A percentile compares a stretch with the other conserved stretches of the same genome.
Conservation (phyloP, 306 rosid genomes). For the Quercus bicolor region DNA sequence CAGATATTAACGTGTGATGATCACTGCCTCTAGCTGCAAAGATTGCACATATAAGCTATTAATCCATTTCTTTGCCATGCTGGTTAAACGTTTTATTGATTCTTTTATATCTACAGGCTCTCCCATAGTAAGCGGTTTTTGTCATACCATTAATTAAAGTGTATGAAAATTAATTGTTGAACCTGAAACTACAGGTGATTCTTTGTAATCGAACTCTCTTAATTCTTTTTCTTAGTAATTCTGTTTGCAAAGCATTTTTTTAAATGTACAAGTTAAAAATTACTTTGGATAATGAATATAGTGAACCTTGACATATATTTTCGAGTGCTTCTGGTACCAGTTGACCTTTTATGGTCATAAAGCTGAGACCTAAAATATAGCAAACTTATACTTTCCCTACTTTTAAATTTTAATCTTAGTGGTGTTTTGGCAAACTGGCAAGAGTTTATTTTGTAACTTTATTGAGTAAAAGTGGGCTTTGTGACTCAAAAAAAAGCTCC, state of each 20-base stretch:
- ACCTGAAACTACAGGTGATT: constrained; percentile 14
- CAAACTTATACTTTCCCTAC: too few relatives aligned
- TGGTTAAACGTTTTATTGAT: constrained; percentile 15
- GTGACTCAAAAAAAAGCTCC: too few relatives aligned
- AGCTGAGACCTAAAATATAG: too few relatives aligned
- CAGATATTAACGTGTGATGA: constrained; percentile 71
- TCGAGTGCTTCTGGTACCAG: too few relatives aligned
- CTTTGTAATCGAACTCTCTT: constrained; percentile 7
- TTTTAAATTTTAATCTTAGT: too few relatives aligned
- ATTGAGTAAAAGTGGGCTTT: too few relatives aligned
- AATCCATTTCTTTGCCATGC: not conserved
- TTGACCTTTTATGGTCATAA: too few relatives aligned
- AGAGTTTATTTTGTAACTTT: too few relatives aligned
- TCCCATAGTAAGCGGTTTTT: not conserved
- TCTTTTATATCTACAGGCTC: constrained; percentile 27
- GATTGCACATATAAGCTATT: not conserved
- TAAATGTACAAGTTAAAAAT: not conserved
- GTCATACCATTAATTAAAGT: not conserved
- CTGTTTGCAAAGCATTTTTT: not conserved
- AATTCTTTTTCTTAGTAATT: not conserved
- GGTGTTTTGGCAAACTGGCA: too few relatives aligned
- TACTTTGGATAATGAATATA: not conserved
- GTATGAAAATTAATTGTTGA: constrained; percentile 18
- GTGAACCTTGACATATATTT: not conserved
- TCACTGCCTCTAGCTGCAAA: not conserved